phyloP scores from a whole-genome alignment of 1,284 basidiomycete species.

The Sporisorium graminicola region DNA sequence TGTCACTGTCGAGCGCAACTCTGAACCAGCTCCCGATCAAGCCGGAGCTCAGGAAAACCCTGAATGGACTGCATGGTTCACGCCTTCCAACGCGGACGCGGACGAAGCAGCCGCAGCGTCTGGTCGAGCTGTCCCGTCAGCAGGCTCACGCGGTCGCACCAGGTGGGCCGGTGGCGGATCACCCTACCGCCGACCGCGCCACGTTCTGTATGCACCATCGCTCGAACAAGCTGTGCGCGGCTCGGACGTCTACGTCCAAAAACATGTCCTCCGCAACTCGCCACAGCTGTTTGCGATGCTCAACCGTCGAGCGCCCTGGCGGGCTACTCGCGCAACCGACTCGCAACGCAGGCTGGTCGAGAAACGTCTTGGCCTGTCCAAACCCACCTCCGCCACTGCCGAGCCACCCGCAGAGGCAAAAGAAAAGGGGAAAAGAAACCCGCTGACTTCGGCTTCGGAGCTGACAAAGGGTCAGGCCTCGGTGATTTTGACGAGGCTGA shows the following conservation, averaged over 20 bases:
- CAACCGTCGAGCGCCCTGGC: slow-evolving; percentile 77
- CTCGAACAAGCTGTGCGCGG: slow-evolving; percentile 75
- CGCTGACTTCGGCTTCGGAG: neutral
- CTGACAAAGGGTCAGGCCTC: slow-evolving; percentile 61
- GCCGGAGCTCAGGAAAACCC: slow-evolving; percentile 35
- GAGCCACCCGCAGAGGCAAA: no score
- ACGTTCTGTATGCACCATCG: slow-evolving; percentile 24
- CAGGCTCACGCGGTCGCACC: neutral
- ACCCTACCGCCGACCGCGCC: slow-evolving; percentile 47
- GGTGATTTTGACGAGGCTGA: slow-evolving; percentile 49
- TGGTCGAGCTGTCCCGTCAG: slow-evolving; percentile 2
- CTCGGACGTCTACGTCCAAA: slow-evolving; percentile 77
- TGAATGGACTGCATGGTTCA: slow-evolving; percentile 46
- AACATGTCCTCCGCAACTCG: slow-evolving; percentile 73
- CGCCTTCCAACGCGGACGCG: slow-evolving; percentile 39
- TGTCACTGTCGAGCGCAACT: slow-evolving; percentile 77
- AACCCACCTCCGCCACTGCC: slow-evolving; percentile 8
- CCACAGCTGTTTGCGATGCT: slow-evolving; percentile 47
- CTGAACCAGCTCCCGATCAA: slow-evolving; percentile 21
- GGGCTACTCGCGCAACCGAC: slow-evolving; percentile 77
- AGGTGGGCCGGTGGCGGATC: slow-evolving; percentile 22
- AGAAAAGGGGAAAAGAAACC: slow-evolving; percentile 29
- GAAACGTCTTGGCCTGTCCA: slow-evolving; percentile 73
- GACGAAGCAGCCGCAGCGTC: slow-evolving; percentile 48
- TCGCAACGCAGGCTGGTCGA: slow-evolving; percentile 77